These are phyloP conservation scores for Phaffia rhodozyma DNA, from an alignment of 1,284 basidiomycete species.

Conservation along the genomic window DNA sequence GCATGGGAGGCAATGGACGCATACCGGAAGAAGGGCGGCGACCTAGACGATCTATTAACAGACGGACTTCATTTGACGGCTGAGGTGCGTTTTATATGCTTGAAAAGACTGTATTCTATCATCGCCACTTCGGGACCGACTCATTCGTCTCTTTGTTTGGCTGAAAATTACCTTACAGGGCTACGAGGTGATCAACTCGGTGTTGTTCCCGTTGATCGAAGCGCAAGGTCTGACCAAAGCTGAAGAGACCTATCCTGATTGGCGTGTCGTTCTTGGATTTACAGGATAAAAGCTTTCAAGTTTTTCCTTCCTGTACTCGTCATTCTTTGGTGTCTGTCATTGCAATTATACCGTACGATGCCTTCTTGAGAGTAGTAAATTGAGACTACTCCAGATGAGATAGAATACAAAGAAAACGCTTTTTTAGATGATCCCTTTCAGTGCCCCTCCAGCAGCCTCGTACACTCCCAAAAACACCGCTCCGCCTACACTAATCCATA, in stretches of 20 bases:
- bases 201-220: slow-evolving; percentile 5
- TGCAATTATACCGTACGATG: too few species aligned
- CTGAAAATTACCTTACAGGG: not conserved
- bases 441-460: slow-evolving; percentile 39
- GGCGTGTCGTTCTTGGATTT: too few species aligned
- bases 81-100: not conserved
- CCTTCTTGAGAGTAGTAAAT: too few species aligned
- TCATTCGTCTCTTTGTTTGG: not conserved
- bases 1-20: slow-evolving; percentile 16
- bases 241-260: too few species aligned
- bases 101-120: not conserved
- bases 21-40: not conserved
- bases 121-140: not conserved
- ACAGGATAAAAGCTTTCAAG: too few species aligned
- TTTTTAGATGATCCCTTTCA: slow-evolving; percentile 4
- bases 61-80: slow-evolving; percentile 12
- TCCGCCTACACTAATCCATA: slow-evolving; percentile 94
- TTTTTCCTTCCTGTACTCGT: not conserved
- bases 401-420: not conserved
- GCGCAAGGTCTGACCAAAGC: not conserved
- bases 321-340: not conserved
- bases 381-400: too few species aligned
- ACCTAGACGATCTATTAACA: slow-evolving; percentile 4
- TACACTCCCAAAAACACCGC: slow-evolving; percentile 94
- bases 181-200: slow-evolving; percentile 9